These are phyloP conservation scores for Lagerstroemia speciosa DNA, from an alignment of 345 rosid species.

Conservation along the genomic window DNA sequence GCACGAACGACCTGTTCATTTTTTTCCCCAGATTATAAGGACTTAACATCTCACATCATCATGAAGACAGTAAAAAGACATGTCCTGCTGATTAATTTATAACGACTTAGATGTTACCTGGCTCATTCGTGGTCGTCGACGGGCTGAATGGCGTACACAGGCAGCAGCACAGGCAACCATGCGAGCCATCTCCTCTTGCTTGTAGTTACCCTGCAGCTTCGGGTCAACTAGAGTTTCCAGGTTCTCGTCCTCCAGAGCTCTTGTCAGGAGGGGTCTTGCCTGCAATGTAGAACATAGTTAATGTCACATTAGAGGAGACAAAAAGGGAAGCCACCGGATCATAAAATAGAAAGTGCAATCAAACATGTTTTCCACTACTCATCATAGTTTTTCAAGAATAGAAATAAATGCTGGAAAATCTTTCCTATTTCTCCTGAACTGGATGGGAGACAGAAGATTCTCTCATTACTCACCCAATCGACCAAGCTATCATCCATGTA, in stretches of 20 bases:
- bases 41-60: background rate
- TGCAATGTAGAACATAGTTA: constrained; percentile 4
- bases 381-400: too few species aligned
- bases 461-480: constrained; percentile 61
- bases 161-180: constrained; percentile 88
- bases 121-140: constrained; percentile 77
- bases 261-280: constrained; percentile 73
- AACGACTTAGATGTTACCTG: constrained; percentile 35
- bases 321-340: background rate
- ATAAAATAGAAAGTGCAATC: background rate
- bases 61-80: background rate
- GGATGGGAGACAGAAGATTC: background rate
- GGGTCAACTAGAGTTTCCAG: constrained; percentile 54
- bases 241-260: constrained; percentile 54
- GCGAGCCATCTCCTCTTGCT: constrained; percentile 61
- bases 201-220: constrained; percentile 44
- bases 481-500: constrained; percentile 85
- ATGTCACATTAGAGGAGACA: background rate
- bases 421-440: background rate
- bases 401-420: too few species aligned
- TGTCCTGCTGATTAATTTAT: too few species aligned
- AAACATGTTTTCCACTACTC: too few species aligned
- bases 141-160: constrained; percentile 78
- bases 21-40: background rate
- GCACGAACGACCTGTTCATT: constrained; percentile 64